Base-by-base conservation (phyloP, 768 basidiomycete species). In the Agaricus subrufescens region DNA sequence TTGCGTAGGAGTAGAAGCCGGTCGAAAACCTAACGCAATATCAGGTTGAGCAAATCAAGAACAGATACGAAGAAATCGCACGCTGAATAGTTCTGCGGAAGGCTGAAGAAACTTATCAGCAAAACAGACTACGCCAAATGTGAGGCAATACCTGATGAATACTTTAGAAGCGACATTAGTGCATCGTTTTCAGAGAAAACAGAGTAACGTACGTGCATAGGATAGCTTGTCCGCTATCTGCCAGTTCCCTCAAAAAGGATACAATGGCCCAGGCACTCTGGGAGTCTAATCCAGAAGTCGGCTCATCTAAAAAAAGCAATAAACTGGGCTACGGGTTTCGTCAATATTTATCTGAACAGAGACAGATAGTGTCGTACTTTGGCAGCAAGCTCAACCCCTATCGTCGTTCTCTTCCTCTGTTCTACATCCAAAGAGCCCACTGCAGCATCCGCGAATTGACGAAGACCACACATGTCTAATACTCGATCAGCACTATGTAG, bases 211-310 rank as follows among this genome's bases (percentile, higher is more conserved):
- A 85, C 76, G 90, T 95, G 85, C 92, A 94, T n/a, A 95, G 73
- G 61, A 95, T 93, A 31, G 91, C 87, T 65, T 93, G 92, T 1
- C 93, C 93, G 58, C 80, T 82, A 57, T 88, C 80, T 7, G 91
- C 90, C 30, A 94, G 81, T 46, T 84, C 79, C 9, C 86, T 77
- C 44, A 94, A 73, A 73, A 94, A 91, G 2, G 76, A 71, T 52
- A 91, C 73, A 59, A 93, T 91, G 4, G 85, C 85, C 89, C 90
- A 91, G 2, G 91, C 91, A 52, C 85, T 88, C 68, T 92, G 90
- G 2, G 90, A 91, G 66, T 93, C 91, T 14, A 94, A 75, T 34
- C 92, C 91, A 26, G 89, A 86, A 3, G 93, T 95, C 0, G 94
- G 94, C 67, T 95, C 92, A 64, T 94, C 93, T 37, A 93, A 71